A percentile compares a stretch with the other conserved stretches of the same genome.
Evolutionary conservation across 1,284 basidiomycete genomes (phyloP).

Genomic region (Gymnopus androsaceus): DNA sequence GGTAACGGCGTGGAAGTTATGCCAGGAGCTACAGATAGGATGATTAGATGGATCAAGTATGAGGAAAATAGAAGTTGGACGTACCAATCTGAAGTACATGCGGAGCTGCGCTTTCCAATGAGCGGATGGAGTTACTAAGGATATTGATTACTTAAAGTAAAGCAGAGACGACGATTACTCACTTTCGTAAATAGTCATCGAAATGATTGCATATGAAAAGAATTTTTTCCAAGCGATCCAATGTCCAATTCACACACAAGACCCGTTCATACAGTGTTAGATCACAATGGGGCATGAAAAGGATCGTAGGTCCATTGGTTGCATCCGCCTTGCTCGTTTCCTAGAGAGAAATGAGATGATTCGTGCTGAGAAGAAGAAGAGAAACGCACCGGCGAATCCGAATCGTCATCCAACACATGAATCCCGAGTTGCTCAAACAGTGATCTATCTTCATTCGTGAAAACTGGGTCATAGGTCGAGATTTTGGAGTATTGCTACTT

Average conservation of each 20-base stretch:
- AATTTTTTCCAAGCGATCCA: constrained; percentile 35
- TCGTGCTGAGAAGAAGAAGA: not conserved
- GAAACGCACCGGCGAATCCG: constrained; percentile 31
- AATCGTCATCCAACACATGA: constrained; percentile 50
- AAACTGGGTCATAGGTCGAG: constrained; percentile 68
- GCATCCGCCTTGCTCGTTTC: constrained; percentile 16
- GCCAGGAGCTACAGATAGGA: constrained; percentile 37
- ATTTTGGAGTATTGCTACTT: constrained; percentile 1
- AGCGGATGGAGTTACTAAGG: constrained; percentile 43
- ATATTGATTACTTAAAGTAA: constrained; percentile 12
- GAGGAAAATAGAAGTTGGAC: constrained; percentile 17
- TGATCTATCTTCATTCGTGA: constrained; percentile 56
- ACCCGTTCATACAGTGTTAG: constrained; percentile 66
- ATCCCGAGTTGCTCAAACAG: constrained; percentile 55
- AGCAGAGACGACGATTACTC: constrained; percentile 22
- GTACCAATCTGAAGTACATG: constrained; percentile 42
- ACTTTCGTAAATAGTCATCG: constrained; percentile 54
- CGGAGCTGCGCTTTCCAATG: constrained; percentile 38
- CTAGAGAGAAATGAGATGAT: not conserved
- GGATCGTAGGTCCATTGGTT: constrained; percentile 50
- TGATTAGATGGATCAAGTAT: constrained; percentile 35
- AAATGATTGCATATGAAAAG: constrained; percentile 44
- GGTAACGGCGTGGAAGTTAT: constrained; percentile 38
- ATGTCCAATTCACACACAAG: constrained; percentile 61
- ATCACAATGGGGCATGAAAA: constrained; percentile 81